These are phyloP conservation scores for Coelastrella sp. DNA, from an alignment of 139 green algal species.

Conservation along the genomic window DNA sequence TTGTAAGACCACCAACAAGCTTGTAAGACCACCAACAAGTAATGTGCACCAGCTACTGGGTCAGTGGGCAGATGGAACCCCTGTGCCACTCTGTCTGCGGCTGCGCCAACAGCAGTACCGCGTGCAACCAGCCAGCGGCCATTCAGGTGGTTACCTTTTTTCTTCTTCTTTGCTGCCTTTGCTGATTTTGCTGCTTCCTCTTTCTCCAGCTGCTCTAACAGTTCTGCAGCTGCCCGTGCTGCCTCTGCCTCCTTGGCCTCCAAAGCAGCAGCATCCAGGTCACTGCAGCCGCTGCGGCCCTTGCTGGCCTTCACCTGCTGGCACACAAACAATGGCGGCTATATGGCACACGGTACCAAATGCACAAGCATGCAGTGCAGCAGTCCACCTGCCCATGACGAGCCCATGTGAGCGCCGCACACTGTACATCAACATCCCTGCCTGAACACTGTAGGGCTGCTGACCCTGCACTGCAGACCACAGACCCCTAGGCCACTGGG, in stretches of 20 bases:
- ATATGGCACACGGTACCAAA: not conserved
- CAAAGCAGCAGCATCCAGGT: constrained; percentile 34
- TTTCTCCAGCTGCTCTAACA: constrained; percentile 46
- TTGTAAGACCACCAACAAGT: too few species aligned
- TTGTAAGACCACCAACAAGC: too few species aligned
- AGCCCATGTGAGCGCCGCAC: not conserved
- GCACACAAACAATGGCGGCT: not conserved
- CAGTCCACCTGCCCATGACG: not conserved
- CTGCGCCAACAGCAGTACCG: not conserved
- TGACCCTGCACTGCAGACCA: not conserved
- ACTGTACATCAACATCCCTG: too few species aligned
- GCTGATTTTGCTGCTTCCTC: constrained; percentile 44
- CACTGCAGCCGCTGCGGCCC: not conserved
- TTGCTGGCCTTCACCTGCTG: constrained; percentile 35
- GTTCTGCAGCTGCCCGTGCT: constrained; percentile 32
- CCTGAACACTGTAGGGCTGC: too few species aligned
- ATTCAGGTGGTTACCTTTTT: constrained; percentile 32
- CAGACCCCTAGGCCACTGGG: not conserved
- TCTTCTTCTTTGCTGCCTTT: constrained; percentile 50
- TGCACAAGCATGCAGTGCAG: not conserved
- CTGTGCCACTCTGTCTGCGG: too few species aligned
- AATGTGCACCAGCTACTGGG: too few species aligned
- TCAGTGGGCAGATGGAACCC: too few species aligned
- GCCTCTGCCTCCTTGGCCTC: constrained; percentile 44
- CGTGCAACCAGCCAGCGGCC: not conserved